These are phyloP conservation scores for Pseudogymnoascus destructans DNA, from an alignment of 2,329 filamentous ascomycete species.

Conservation along the genomic window DNA sequence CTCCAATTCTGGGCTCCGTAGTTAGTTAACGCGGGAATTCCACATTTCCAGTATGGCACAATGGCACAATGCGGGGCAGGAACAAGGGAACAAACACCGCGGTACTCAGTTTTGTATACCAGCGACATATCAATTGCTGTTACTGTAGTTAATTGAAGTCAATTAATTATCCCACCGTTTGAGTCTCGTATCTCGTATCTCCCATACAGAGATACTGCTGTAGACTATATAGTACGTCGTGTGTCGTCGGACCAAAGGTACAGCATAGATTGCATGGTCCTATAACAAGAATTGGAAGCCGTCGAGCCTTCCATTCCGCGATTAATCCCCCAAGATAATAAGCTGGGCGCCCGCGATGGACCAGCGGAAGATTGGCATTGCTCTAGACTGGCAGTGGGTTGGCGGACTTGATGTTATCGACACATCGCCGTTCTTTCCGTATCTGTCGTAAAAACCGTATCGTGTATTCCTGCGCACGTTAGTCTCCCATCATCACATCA, in stretches of 20 bases:
- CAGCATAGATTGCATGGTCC: background rate
- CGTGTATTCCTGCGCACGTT: background rate
- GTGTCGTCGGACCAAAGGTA: background rate
- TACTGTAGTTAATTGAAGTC: background rate
- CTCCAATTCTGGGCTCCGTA: slow-evolving; percentile 2
- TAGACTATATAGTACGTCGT: background rate
- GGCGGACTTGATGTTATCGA: background rate
- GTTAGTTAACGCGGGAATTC: background rate
- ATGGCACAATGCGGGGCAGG: background rate
- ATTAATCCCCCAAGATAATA: background rate
- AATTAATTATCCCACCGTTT: background rate
- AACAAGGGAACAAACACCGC: background rate
- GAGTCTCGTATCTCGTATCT: background rate
- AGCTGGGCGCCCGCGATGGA: background rate
- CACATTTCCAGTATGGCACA: background rate
- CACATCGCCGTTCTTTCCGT: background rate
- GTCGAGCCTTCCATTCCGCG: background rate
- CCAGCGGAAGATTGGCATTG: background rate
- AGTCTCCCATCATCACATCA: background rate
- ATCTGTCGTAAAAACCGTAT: background rate
- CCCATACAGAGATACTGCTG: background rate
- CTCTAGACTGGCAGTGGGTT: background rate
- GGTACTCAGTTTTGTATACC: background rate
- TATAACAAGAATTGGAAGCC: background rate
- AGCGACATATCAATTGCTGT: background rate